Evolutionary conservation across 495 filamentous ascomycete species (phyloP), one percentile per base, ranked within the genome.

Genomic region (Tuber indicum): DNA sequence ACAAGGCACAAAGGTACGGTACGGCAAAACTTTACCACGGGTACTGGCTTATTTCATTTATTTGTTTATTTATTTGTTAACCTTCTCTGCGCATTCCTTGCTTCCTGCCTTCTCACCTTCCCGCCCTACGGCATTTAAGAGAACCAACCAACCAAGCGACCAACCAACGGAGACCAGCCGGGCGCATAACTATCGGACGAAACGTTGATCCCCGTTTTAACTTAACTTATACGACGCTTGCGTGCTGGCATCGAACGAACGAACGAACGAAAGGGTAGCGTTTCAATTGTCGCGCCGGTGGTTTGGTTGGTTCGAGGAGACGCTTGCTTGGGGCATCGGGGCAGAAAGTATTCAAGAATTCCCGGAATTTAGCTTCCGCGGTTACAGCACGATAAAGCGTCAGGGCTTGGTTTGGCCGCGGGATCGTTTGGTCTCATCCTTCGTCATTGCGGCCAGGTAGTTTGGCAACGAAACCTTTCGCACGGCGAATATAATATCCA

Each of bases 251-350:
- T 17, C 26, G 14, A 66, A 36, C 26, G 12, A 7, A 66, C 26
- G 14, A 66, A 36, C 26, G 12, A 17, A 36, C 26, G 58, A 14
- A 66, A 32, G 58, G 32, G 6, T 12, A n/a, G 14, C 58, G 58
- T 66, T 66, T 66, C 58, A 36, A 66, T 36, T 66, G 58, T 66
- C 58, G 58, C 58, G 58, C 26, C 32, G 58, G 58, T 66, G 32
- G 58, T 36, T 26, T 26, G 58, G 26, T 19, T 19, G 26, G 58
- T 66, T 36, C 32, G 32, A 66, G 26, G 58, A 66, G 58, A 36
- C 32, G 58, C 58, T 36, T 66, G 58, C 58, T 32, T 32, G 52
- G 52, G 26, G 26, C n/a, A 6, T 32, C n/a, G 10, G 23, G 49
- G 9, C 49, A 32, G 26, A 58, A n/a, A 26, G 52, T 19, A 26